Conservation (phyloP, 345 rosid genomes). For the Aurinia saxatilis region DNA sequence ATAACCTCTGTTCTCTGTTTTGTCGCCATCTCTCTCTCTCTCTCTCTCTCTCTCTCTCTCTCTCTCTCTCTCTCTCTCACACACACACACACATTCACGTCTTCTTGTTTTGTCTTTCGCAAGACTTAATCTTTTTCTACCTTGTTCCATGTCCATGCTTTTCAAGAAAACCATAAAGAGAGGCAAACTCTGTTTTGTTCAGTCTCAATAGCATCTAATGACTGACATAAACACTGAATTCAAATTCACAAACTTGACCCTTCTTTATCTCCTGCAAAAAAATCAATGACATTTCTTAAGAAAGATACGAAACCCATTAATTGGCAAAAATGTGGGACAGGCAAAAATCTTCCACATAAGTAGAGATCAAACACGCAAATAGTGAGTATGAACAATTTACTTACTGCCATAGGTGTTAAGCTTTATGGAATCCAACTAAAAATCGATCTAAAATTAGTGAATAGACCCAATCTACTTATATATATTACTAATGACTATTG, state of each 20-base stretch:
- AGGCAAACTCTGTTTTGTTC: conserved; percentile 18
- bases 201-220: conserved; percentile 15
- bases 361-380: neutral
- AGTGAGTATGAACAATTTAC: neutral
- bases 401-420: neutral
- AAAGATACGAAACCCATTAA: conserved; percentile 11
- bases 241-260: conserved; percentile 4
- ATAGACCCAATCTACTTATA: no score
- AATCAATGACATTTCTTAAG: neutral
- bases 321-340: neutral
- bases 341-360: neutral
- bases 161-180: conserved; percentile 20
- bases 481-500: no score
- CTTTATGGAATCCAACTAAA: no score
- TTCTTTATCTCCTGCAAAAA: conserved; percentile 10
- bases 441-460: no score
- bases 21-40: conserved; percentile 18
- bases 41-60: conserved; percentile 12
- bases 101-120: conserved; percentile 19
- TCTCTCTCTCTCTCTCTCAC: conserved; percentile 15
- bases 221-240: conserved; percentile 19
- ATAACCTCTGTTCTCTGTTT: conserved; percentile 22
- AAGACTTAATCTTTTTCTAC: conserved; percentile 6
- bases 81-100: conserved; percentile 10
- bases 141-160: conserved; percentile 14